Evolutionary conservation across 2,329 filamentous ascomycete species (phyloP).

Genomic region (Fusarium dlaminii): DNA sequence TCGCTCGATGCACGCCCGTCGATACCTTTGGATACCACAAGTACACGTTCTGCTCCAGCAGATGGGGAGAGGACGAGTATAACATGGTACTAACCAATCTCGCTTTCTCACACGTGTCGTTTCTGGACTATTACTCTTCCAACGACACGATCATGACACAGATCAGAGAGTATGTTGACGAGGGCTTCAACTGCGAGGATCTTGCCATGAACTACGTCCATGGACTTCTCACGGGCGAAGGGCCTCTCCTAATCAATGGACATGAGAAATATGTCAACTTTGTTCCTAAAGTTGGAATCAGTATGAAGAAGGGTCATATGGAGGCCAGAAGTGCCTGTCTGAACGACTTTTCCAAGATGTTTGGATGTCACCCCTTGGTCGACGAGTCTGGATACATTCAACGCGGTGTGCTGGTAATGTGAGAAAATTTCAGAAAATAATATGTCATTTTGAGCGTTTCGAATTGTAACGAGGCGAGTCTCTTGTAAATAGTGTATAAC

Average conservation of each 20-base stretch:
- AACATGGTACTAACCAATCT: slow-evolving; percentile 52
- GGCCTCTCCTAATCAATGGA: slow-evolving; percentile 49
- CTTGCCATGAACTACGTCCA: slow-evolving; percentile 52
- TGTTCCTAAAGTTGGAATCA: slow-evolving; percentile 47
- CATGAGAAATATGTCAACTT: slow-evolving; percentile 47
- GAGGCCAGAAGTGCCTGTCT: slow-evolving; percentile 49
- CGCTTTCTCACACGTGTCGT: slow-evolving; percentile 50
- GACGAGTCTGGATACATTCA: slow-evolving; percentile 48
- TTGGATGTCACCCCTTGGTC: slow-evolving; percentile 49
- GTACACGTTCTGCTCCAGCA: slow-evolving; percentile 47
- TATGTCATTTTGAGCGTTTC: not conserved
- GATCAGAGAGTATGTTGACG: slow-evolving; percentile 51
- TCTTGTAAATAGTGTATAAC: not conserved
- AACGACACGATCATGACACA: slow-evolving; percentile 44
- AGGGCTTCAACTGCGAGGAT: slow-evolving; percentile 53
- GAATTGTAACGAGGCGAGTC: too few relatives aligned
- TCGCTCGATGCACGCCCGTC: slow-evolving; percentile 48
- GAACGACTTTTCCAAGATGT: slow-evolving; percentile 47
- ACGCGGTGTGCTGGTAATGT: slow-evolving; percentile 45
- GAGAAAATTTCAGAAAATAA: not conserved
- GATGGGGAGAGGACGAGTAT: slow-evolving; percentile 43
- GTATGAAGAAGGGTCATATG: slow-evolving; percentile 46
- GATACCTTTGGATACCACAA: slow-evolving; percentile 41
- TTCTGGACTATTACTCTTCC: slow-evolving; percentile 52
- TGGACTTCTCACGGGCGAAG: slow-evolving; percentile 47